phyloP scores from a whole-genome alignment of 2,329 filamentous ascomycete species.

The Chrysoporthe deuterocubensis region DNA sequence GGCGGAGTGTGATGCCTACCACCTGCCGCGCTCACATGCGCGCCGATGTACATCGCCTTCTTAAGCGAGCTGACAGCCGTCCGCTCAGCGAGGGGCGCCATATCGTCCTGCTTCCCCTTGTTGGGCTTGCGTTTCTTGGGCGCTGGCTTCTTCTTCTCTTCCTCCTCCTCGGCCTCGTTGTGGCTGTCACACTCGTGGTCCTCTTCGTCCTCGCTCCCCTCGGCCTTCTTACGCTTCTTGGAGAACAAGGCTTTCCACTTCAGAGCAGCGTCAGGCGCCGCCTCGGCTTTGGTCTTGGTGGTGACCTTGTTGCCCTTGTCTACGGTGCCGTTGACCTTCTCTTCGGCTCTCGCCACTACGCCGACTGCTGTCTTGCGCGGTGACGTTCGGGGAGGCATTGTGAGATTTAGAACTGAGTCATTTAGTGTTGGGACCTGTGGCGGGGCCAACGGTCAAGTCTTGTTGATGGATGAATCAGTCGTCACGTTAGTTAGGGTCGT shows the following conservation, averaged over 20 bases:
- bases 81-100: constrained; percentile 69
- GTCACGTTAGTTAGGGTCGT: not conserved
- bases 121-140: constrained; percentile 50
- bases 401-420: not conserved
- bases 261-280: constrained; percentile 8
- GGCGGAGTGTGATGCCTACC: constrained; percentile 52
- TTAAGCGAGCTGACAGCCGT: constrained; percentile 68
- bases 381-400: constrained; percentile 27
- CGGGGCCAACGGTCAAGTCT: not conserved
- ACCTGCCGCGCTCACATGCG: constrained; percentile 88
- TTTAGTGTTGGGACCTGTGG: not conserved
- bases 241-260: not conserved
- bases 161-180: constrained; percentile 19
- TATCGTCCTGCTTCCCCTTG: constrained; percentile 46
- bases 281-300: constrained; percentile 40
- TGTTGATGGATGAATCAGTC: not conserved
- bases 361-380: constrained; percentile 30
- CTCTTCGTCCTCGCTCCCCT: constrained; percentile 33
- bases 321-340: constrained; percentile 26
- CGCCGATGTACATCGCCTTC: constrained; percentile 79
- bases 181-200: constrained; percentile 31
- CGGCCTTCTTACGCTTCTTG: constrained; percentile 34
- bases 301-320: constrained; percentile 33
- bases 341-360: constrained; percentile 31
- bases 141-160: constrained; percentile 35